Conservation (phyloP, 345 rosid genomes). For the Carallia pectinifolia region DNA sequence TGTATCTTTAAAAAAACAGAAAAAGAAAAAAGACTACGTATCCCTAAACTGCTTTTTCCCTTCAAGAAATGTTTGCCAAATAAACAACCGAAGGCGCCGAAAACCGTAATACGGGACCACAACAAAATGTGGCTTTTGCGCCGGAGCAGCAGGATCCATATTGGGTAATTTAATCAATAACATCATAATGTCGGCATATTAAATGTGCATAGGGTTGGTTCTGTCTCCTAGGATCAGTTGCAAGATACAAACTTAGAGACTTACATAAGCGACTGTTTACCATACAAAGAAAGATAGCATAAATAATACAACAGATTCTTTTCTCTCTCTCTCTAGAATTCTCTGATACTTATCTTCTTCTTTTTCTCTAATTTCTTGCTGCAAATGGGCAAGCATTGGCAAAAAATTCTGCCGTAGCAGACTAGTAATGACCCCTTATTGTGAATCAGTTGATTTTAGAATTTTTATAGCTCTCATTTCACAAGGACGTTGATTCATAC, state of each 20-base stretch:
- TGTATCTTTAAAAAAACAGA: no score
- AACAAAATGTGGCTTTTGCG: slow-evolving; percentile 6
- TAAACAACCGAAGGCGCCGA: slow-evolving; percentile 4
- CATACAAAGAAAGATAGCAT: no score
- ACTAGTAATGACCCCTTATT: slow-evolving; percentile 11
- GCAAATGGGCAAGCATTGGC: slow-evolving; percentile 14
- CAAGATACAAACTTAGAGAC: no score
- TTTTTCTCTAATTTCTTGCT: slow-evolving; percentile 8
- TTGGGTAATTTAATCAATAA: slow-evolving; percentile 4
- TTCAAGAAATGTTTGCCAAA: neutral
- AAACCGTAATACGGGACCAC: slow-evolving; percentile 15
- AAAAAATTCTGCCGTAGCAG: slow-evolving; percentile 3
- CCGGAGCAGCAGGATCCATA: neutral
- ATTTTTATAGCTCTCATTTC: neutral
- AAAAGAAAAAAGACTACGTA: no score
- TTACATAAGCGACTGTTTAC: no score
- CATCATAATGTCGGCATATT: neutral
- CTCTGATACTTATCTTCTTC: no score
- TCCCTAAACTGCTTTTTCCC: neutral
- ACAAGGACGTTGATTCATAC: slow-evolving; percentile 6
- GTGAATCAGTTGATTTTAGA: neutral
- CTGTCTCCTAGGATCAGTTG: slow-evolving; percentile 15
- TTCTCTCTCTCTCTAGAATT: no score
- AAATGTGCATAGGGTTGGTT: slow-evolving; percentile 9
- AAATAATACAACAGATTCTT: no score